A percentile compares a stretch with the other conserved stretches of the same genome.
These are phyloP conservation scores for Xylaria sp. DNA, from an alignment of 2,329 filamentous ascomycete species.

Conservation along the genomic window DNA sequence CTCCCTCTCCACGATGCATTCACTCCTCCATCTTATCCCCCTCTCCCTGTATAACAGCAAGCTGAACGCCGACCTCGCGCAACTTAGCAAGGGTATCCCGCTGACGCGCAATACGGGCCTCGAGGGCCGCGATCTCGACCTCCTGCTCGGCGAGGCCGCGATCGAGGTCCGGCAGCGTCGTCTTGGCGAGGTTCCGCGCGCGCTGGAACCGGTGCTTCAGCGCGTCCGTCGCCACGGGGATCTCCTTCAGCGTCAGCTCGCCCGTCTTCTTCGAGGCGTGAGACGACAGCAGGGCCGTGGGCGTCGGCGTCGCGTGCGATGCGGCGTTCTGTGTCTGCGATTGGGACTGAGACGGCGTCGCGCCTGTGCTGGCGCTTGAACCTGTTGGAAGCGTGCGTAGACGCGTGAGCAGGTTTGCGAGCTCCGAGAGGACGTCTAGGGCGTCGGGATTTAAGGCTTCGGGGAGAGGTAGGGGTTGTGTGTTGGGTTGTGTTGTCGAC, in stretches of 20 bases:
- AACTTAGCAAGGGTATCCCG: slow-evolving; percentile 65
- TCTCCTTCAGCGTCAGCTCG: slow-evolving; percentile 71
- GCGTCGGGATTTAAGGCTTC: slow-evolving; percentile 77
- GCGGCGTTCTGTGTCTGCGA: slow-evolving; percentile 13
- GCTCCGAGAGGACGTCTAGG: slow-evolving; percentile 85
- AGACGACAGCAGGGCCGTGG: slow-evolving; percentile 35
- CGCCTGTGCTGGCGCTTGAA: slow-evolving; percentile 3
- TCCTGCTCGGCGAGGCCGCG: slow-evolving; percentile 75
- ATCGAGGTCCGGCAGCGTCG: slow-evolving; percentile 73
- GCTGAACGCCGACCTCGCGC: slow-evolving; percentile 59
- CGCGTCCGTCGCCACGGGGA: slow-evolving; percentile 79
- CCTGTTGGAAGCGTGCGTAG: slow-evolving; percentile 59
- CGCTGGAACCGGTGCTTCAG: slow-evolving; percentile 86
- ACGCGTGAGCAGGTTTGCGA: slow-evolving; percentile 80
- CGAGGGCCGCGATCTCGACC: slow-evolving; percentile 73
- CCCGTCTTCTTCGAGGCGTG: slow-evolving; percentile 21
- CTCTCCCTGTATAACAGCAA: slow-evolving; percentile 49
- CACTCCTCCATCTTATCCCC: slow-evolving; percentile 56
- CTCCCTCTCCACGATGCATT: neutral
- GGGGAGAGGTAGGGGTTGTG: slow-evolving; percentile 58
- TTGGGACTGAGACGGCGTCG: slow-evolving; percentile 42
- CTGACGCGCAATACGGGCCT: slow-evolving; percentile 71
- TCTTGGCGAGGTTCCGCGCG: slow-evolving; percentile 72
- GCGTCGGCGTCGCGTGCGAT: slow-evolving; percentile 45
- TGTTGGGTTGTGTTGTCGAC: slow-evolving; percentile 42